Conservation (phyloP, 257 asterid species). For the Solanum appendiculatum region DNA sequence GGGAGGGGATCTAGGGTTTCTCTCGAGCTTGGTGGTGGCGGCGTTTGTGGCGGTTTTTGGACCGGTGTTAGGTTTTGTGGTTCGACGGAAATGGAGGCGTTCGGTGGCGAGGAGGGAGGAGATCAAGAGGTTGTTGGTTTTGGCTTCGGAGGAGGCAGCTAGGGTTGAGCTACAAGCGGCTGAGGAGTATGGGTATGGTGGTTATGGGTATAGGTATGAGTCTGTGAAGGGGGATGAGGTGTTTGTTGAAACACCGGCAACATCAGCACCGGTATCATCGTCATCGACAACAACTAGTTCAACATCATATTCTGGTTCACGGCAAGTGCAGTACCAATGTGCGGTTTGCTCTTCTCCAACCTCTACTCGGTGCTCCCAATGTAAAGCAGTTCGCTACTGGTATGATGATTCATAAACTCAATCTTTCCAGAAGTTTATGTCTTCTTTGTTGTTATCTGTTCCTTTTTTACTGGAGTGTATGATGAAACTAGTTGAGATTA, state of each 20-base stretch:
- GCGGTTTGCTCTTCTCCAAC: constrained; percentile 60
- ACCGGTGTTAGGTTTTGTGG: constrained; percentile 32
- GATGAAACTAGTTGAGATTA: neutral
- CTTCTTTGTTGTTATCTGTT: neutral
- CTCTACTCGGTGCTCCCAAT: constrained; percentile 58
- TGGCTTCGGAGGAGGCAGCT: constrained; percentile 63
- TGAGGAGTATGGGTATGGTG: constrained; percentile 10
- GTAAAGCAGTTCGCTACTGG: constrained; percentile 83
- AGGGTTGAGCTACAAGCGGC: constrained; percentile 53
- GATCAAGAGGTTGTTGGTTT: constrained; percentile 48
- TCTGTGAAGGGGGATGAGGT: constrained; percentile 12
- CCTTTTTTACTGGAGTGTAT: neutral
- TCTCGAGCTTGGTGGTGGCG: constrained; percentile 23
- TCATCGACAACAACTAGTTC: neutral
- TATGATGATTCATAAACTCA: constrained; percentile 18
- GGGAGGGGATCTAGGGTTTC: constrained; percentile 52
- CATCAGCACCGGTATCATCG: neutral
- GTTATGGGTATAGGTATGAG: constrained; percentile 6
- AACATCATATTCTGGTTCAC: neutral
- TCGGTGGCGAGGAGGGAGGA: constrained; percentile 51
- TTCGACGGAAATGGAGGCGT: constrained; percentile 57
- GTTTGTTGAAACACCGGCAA: constrained; percentile 1
- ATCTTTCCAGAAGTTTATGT: neutral
- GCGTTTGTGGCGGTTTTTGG: constrained; percentile 26
- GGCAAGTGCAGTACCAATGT: constrained; percentile 44